These are phyloP conservation scores for Ustilago hordei DNA, from an alignment of 1,284 basidiomycete species.

Conservation along the genomic window DNA sequence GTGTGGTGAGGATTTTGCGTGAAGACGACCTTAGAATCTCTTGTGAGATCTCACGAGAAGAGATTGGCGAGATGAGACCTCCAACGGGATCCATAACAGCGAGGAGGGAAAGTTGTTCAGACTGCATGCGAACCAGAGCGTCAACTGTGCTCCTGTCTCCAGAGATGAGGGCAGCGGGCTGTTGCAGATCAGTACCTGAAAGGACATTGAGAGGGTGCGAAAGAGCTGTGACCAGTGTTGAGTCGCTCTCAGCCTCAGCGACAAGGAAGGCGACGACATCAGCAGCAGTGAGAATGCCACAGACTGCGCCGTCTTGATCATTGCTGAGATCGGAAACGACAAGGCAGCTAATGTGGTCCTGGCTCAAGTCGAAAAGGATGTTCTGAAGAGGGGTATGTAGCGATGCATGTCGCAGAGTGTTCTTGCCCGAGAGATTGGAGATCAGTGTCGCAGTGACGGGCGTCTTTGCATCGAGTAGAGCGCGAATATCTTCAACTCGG, in stretches of 20 bases:
- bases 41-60: slow-evolving; percentile 36
- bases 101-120: slow-evolving; percentile 29
- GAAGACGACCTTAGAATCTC: slow-evolving; percentile 41
- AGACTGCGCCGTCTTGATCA: slow-evolving; percentile 25
- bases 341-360: slow-evolving; percentile 26
- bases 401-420: slow-evolving; percentile 28
- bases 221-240: slow-evolving; percentile 20
- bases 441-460: slow-evolving; percentile 25
- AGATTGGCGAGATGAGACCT: slow-evolving; percentile 46
- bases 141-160: slow-evolving; percentile 46
- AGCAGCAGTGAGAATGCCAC: slow-evolving; percentile 36
- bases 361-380: slow-evolving; percentile 21
- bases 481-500: slow-evolving; percentile 12
- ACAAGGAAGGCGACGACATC: slow-evolving; percentile 41
- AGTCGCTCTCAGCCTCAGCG: slow-evolving; percentile 26
- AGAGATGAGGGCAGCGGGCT: slow-evolving; percentile 36
- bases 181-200: slow-evolving; percentile 11
- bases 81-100: slow-evolving; percentile 45
- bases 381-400: slow-evolving; percentile 19
- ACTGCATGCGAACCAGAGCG: slow-evolving; percentile 46
- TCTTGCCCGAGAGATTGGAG: slow-evolving; percentile 38
- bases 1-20: slow-evolving; percentile 47
- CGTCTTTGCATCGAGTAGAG: slow-evolving; percentile 11
- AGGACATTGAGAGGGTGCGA: slow-evolving; percentile 20
- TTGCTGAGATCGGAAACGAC: slow-evolving; percentile 24